These are phyloP conservation scores for Ascochyta pisi DNA, from an alignment of 2,329 filamentous ascomycete genomes.

Conservation along the genomic window DNA sequence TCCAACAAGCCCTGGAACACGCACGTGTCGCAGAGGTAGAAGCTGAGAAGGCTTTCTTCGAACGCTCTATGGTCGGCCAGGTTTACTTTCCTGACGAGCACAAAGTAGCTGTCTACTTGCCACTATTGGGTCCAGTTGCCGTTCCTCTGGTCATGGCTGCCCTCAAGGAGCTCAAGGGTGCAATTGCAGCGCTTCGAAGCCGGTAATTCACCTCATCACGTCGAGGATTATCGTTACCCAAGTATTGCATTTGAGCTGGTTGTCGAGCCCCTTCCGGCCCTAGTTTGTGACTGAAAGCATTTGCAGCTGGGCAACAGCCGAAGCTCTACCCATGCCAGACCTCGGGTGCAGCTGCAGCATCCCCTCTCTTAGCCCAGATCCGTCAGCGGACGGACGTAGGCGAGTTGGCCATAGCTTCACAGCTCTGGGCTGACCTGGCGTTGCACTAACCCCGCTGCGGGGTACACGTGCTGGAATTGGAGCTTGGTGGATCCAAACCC, in stretches of 20 bases:
- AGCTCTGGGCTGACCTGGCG: neutral
- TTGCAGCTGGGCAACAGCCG: neutral
- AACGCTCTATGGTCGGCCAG: slow-evolving; percentile 98
- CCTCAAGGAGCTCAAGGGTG: slow-evolving; percentile 68
- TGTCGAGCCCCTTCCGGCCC: neutral
- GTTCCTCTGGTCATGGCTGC: slow-evolving; percentile 87
- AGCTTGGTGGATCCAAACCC: neutral
- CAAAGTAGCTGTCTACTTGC: slow-evolving; percentile 95
- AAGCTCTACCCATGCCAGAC: neutral
- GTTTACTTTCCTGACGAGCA: slow-evolving; percentile 99
- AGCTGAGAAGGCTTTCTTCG: slow-evolving; percentile 94
- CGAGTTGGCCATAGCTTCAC: slow-evolving; percentile 9
- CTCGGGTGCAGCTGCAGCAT: slow-evolving; percentile 7
- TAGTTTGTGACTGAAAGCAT: neutral
- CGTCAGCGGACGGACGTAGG: neutral
- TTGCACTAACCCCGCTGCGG: slow-evolving; percentile 10
- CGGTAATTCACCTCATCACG: neutral
- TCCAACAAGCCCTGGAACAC: slow-evolving; percentile 74
- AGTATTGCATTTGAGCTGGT: neutral
- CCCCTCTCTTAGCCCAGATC: slow-evolving; percentile 5
- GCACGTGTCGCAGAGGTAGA: slow-evolving; percentile 86
- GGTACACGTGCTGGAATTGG: slow-evolving; percentile 1
- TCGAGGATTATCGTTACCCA: neutral
- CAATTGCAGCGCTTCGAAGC: slow-evolving; percentile 6
- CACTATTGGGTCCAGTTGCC: slow-evolving; percentile 85